Base-by-base conservation (phyloP, 1,284 basidiomycete genomes). In the Puccinia triticina region DNA sequence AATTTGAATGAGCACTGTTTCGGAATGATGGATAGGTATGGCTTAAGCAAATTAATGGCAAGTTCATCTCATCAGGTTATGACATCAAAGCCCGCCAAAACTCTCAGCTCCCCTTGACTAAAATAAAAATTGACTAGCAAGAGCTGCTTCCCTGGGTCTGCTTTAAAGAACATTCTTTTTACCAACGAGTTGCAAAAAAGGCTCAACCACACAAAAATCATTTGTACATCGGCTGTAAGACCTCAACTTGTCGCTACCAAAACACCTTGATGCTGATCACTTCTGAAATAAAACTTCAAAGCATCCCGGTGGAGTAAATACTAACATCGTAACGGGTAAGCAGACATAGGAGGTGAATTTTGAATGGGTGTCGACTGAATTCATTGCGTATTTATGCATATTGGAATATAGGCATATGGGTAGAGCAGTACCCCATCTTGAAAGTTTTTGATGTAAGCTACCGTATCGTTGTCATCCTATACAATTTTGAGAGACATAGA, bases 251-350 rank as follows among this genome's bases (percentile, higher is more conserved):
- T 3, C 26, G n/a, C 40, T 43, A 21, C n/a, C 57, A 16, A 16
- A 37, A 40, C 16, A 4, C 12, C 64, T 37, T 23, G 18, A 37
- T 66, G 29, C 64, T 37, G 10, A 66, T 32, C 3, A 7, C 7
- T 23, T 57, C 37, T 23, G 2, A 16, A 48, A 11, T 64, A 46
- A 4, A 12, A 23, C 18, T 43, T 66, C 26, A 11, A n/a, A 80
- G 78, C 78, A 80, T 59, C 78, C 78, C 14, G 78, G 78, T 34
- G 78, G 50, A 34, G 78, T 80, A 16, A 26, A 64, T 37, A 80
- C 78, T 43, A 40, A 71, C 11, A 37, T 80, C 21, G 40, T n/a
- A 23, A 23, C 26, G 59, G 53, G 78, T 80, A 61, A 59, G 37
- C 23, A 12, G n/a, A 69, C 46, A 46, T 48, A 69, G 8, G 23